Percentiles rank a stretch among this genome's conserved stretches.
Conservation (phyloP, 257 asterid genomes). For the Jacaranda mimosifolia region DNA sequence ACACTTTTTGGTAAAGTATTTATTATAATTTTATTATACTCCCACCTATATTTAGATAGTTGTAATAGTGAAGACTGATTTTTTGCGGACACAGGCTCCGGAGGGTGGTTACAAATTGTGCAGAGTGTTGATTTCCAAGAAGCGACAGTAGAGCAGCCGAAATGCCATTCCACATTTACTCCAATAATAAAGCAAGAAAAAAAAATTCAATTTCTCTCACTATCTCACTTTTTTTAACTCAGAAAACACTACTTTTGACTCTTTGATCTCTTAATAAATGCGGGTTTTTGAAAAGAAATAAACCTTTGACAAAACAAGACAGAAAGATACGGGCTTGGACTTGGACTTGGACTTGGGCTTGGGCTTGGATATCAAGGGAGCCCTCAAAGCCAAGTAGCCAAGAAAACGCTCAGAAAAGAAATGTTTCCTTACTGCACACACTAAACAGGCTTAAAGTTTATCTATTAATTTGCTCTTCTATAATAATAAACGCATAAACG, state of each 20-base stretch:
- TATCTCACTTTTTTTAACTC: constrained; percentile 8
- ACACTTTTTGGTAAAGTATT: constrained; percentile 1
- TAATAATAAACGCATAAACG: constrained; percentile 4
- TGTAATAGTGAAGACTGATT: constrained; percentile 16
- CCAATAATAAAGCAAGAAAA: not conserved
- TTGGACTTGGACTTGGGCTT: too few relatives aligned
- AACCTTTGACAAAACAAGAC: not conserved
- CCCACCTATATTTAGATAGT: constrained; percentile 31
- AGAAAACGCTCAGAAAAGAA: constrained; percentile 34
- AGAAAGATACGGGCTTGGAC: too few relatives aligned
- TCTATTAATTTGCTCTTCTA: constrained; percentile 23
- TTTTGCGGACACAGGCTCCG: constrained; percentile 25
- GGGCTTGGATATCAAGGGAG: not conserved
- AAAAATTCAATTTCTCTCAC: not conserved
- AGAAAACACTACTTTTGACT: constrained; percentile 5
- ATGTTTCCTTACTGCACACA: constrained; percentile 31
- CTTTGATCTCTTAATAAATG: constrained; percentile 13
- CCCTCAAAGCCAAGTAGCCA: constrained; percentile 8
- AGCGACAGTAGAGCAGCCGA: not conserved
- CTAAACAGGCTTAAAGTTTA: constrained; percentile 27
- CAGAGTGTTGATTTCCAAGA: constrained; percentile 38
- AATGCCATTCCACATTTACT: constrained; percentile 26
- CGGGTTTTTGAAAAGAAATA: constrained; percentile 10
- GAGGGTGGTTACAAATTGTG: constrained; percentile 17
- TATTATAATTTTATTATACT: not conserved